Evolutionary conservation across 1,284 basidiomycete genomes (phyloP).

Genomic region (Pseudozyma sp.): DNA sequence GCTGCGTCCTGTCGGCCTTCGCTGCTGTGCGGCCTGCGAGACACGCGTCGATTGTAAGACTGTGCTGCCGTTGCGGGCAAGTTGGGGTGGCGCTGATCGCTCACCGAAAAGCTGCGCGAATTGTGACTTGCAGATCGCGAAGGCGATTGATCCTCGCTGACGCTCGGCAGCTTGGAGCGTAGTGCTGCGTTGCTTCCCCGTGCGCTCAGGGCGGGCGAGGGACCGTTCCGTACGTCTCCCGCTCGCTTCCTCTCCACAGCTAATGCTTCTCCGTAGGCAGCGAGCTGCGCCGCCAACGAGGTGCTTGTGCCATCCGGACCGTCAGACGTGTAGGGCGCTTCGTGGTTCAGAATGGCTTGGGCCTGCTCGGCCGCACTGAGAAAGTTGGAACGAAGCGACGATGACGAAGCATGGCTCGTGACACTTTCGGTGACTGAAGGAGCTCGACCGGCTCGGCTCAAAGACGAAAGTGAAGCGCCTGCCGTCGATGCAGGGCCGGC

Average conservation of each 20-base stretch:
- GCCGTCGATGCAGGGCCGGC: neutral
- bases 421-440: constrained; percentile 32
- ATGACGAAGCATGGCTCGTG: constrained; percentile 34
- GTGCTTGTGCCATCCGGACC: constrained; percentile 39
- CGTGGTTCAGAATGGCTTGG: constrained; percentile 52
- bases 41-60: constrained; percentile 39
- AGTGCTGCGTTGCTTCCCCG: constrained; percentile 48
- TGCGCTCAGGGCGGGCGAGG: constrained; percentile 42
- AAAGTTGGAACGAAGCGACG: constrained; percentile 43
- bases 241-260: constrained; percentile 44
- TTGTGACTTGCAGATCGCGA: constrained; percentile 17
- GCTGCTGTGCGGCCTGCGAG: constrained; percentile 47
- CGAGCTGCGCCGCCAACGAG: constrained; percentile 48
- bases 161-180: constrained; percentile 45
- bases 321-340: constrained; percentile 25
- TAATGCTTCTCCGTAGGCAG: constrained; percentile 57
- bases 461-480: constrained; percentile 3
- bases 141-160: constrained; percentile 51
- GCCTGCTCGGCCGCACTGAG: constrained; percentile 54
- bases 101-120: constrained; percentile 27
- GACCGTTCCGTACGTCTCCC: constrained; percentile 34
- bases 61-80: constrained; percentile 39
- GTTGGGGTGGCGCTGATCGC: constrained; percentile 26
- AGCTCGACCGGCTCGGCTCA: constrained; percentile 21
- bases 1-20: constrained; percentile 29